These are phyloP conservation scores for Lactuca saligna DNA, from an alignment of 129 eudicot genomes.

Conservation along the genomic window DNA sequence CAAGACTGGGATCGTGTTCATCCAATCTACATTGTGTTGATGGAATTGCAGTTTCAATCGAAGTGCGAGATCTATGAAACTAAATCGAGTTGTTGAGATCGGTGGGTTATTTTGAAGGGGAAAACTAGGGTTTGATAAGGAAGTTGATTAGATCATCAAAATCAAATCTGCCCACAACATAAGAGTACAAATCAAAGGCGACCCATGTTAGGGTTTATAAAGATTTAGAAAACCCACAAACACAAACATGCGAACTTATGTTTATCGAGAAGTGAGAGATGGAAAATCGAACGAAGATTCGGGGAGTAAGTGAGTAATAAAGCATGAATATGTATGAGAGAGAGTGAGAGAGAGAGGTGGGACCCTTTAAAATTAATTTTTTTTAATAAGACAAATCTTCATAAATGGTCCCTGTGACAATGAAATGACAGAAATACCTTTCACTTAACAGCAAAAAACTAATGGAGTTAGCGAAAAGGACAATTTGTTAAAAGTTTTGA, in stretches of 20 bases:
- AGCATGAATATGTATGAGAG: conserved; percentile 6
- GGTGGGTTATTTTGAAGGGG: neutral
- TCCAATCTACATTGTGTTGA: conserved; percentile 9
- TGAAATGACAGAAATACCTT: too few relatives aligned
- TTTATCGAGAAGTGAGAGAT: conserved; percentile 10
- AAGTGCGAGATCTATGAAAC: neutral
- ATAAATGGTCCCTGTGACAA: too few relatives aligned
- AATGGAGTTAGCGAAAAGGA: too few relatives aligned
- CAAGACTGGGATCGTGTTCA: neutral
- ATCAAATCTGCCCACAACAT: neutral
- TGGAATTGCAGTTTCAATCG: neutral
- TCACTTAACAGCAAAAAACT: too few relatives aligned
- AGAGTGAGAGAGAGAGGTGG: too few relatives aligned
- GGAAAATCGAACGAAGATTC: neutral
- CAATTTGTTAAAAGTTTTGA: too few relatives aligned
- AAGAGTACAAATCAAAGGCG: neutral
- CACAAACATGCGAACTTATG: conserved; percentile 2
- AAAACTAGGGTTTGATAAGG: conserved; percentile 20
- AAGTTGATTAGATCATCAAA: neutral
- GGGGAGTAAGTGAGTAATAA: neutral
- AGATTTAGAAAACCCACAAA: conserved; percentile 15
- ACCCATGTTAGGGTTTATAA: conserved; percentile 25
- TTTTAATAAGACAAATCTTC: too few relatives aligned
- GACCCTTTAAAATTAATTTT: too few relatives aligned
- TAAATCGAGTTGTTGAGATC: neutral